Evolutionary conservation across 2,329 filamentous ascomycete species (phyloP).

Genomic region (Tolypocladium ophioglossoides): DNA sequence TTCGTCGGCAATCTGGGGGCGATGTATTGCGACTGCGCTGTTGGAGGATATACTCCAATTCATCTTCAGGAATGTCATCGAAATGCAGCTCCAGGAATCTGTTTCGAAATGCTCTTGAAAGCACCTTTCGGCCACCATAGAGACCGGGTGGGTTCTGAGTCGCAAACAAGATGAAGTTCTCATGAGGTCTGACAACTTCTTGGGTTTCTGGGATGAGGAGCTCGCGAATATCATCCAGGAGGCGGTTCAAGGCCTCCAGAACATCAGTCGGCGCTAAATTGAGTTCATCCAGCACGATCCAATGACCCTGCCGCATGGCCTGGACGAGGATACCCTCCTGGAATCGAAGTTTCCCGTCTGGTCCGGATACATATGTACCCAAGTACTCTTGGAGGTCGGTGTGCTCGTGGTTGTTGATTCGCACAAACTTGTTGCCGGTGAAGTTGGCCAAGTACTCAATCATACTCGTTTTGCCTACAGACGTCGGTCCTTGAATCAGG

Average conservation of each 20-base stretch:
- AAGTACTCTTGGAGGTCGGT: constrained; percentile 97
- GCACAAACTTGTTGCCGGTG: constrained; percentile 92
- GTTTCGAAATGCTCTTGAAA: constrained; percentile 93
- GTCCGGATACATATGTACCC: constrained; percentile 81
- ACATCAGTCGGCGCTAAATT: constrained; percentile 97
- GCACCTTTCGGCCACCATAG: constrained; percentile 86
- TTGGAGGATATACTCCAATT: constrained; percentile 84
- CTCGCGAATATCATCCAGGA: constrained; percentile 93
- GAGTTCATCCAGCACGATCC: constrained; percentile 96
- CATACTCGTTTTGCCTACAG: constrained; percentile 98
- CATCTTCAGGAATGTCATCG: constrained; percentile 92
- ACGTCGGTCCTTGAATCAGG: constrained; percentile 91
- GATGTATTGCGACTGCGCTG: constrained; percentile 78
- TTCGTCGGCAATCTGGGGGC: constrained; percentile 80
- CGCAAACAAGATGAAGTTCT: constrained; percentile 95
- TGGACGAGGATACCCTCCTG: constrained; percentile 91
- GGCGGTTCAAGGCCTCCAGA: constrained; percentile 85
- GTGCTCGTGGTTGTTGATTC: constrained; percentile 99
- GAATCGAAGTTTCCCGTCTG: constrained; percentile 76
- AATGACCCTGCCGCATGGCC: constrained; percentile 84
- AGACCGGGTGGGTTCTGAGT: constrained; percentile 94
- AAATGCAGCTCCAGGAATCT: constrained; percentile 95
- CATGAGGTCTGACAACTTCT: constrained; percentile 81
- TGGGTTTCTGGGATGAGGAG: constrained; percentile 94
- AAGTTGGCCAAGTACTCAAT: constrained; percentile 96